phyloP scores from a whole-genome alignment of 805 yeast genomes.

The Debaryomyces hansenii region DNA sequence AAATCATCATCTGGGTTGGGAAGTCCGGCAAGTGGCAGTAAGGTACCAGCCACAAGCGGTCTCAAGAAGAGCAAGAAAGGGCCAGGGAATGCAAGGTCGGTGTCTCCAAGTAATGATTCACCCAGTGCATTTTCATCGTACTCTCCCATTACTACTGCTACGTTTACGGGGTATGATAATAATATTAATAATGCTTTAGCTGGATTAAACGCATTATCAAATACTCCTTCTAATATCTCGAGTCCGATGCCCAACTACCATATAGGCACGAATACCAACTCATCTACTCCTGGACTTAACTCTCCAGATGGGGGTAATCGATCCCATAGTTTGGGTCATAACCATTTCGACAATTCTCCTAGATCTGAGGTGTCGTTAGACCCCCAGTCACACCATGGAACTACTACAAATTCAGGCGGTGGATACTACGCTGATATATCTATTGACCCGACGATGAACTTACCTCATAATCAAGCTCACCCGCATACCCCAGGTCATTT shows the following conservation, averaged over 20 bases:
- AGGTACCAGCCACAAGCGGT: not conserved
- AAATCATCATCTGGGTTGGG: conserved; percentile 25
- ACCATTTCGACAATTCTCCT: conserved; percentile 23
- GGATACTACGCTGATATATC: conserved; percentile 46
- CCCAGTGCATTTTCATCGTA: conserved; percentile 23
- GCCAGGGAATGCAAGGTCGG: not conserved
- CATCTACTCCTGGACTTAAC: conserved; percentile 21
- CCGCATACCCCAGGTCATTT: conserved; percentile 26
- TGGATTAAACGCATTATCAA: conserved; percentile 42
- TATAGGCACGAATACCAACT: conserved; percentile 10
- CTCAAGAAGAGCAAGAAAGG: conserved; percentile 7
- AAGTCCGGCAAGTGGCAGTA: conserved; percentile 2
- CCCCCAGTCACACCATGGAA: conserved; percentile 28
- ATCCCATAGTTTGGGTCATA: conserved; percentile 5
- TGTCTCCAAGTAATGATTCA: conserved; percentile 5
- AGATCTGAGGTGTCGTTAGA: conserved; percentile 28
- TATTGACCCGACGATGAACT: conserved; percentile 46
- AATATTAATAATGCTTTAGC: conserved; percentile 43
- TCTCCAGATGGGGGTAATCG: conserved; percentile 18
- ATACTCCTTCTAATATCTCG: conserved; percentile 28
- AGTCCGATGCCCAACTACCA: conserved; percentile 25
- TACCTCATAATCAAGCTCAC: conserved; percentile 42
- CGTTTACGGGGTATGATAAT: conserved; percentile 42
- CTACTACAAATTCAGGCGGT: conserved; percentile 30
- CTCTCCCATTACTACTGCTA: conserved; percentile 34